Percentiles rank a stretch among this genome's conserved stretches.
phyloP scores from a whole-genome alignment of 495 filamentous ascomycete species.

The Chaetomium fimeti region DNA sequence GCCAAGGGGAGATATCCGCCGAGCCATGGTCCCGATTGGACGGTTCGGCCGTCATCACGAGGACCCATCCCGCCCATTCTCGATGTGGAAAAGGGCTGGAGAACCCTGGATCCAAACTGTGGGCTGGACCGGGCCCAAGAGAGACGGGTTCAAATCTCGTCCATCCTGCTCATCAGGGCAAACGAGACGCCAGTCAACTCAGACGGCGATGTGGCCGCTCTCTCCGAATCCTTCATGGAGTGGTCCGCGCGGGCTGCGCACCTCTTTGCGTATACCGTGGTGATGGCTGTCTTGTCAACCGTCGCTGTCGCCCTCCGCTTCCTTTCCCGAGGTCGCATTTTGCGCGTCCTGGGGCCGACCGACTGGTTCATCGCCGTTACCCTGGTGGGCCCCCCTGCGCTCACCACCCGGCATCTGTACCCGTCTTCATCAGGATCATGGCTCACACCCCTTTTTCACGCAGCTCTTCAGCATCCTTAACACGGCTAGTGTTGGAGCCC shows the following conservation, averaged over 20 bases:
- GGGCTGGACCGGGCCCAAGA: background rate
- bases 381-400: background rate
- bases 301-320: conserved; percentile 18
- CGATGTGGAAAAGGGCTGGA: background rate
- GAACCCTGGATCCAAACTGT: background rate
- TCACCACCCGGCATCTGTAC: background rate
- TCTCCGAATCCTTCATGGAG: background rate
- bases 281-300: background rate
- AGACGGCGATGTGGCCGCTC: background rate
- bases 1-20: background rate
- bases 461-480: conserved; percentile 10
- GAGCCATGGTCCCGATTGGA: background rate
- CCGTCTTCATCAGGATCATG: background rate
- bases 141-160: background rate
- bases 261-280: background rate
- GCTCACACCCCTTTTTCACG: background rate
- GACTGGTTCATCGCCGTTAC: conserved; percentile 20
- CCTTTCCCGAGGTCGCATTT: conserved; percentile 19
- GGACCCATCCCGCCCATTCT: background rate
- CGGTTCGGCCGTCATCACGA: background rate
- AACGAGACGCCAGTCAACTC: background rate
- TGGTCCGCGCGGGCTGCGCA: conserved; percentile 5
- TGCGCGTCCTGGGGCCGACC: conserved; percentile 15
- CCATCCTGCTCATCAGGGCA: background rate
- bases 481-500: background rate